Conservation (phyloP, 768 basidiomycete genomes). For the Phlegmacium glaucopus region DNA sequence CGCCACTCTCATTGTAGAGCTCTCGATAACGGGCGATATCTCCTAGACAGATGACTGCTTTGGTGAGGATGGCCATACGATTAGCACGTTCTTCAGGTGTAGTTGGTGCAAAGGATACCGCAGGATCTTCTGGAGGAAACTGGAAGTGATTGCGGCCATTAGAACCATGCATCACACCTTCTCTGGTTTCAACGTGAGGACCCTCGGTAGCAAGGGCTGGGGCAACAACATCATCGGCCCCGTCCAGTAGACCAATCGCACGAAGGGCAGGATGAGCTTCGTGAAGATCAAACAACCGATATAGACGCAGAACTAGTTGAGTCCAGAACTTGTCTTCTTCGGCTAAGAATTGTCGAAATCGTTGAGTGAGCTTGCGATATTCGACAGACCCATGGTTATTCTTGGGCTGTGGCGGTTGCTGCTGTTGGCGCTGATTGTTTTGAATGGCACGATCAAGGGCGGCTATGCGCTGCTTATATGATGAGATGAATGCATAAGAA, state of each 20-base stretch:
- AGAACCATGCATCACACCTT: slow-evolving; percentile 17
- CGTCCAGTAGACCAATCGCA: slow-evolving; percentile 50
- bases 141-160: slow-evolving; percentile 56
- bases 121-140: slow-evolving; percentile 57
- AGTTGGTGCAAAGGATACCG: slow-evolving; percentile 32
- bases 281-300: slow-evolving; percentile 65
- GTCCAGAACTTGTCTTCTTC: slow-evolving; percentile 94
- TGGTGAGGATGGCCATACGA: slow-evolving; percentile 76
- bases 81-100: slow-evolving; percentile 53
- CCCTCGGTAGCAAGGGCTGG: slow-evolving; percentile 14
- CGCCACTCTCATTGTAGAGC: slow-evolving; percentile 73
- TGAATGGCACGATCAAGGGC: slow-evolving; percentile 58
- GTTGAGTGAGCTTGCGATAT: slow-evolving; percentile 78
- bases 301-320: slow-evolving; percentile 71
- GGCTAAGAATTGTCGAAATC: slow-evolving; percentile 86
- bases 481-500: slow-evolving; percentile 78
- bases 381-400: slow-evolving; percentile 64
- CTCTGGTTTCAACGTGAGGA: slow-evolving; percentile 10
- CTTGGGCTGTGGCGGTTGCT: slow-evolving; percentile 26
- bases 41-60: slow-evolving; percentile 87
- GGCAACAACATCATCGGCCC: slow-evolving; percentile 30
- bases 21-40: slow-evolving; percentile 95
- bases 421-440: slow-evolving; percentile 33
- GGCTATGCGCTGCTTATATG: slow-evolving; percentile 75
- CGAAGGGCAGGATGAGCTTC: slow-evolving; percentile 58